Conservation (phyloP, 75 land plant genomes). For the Azolla pinnata region DNA sequence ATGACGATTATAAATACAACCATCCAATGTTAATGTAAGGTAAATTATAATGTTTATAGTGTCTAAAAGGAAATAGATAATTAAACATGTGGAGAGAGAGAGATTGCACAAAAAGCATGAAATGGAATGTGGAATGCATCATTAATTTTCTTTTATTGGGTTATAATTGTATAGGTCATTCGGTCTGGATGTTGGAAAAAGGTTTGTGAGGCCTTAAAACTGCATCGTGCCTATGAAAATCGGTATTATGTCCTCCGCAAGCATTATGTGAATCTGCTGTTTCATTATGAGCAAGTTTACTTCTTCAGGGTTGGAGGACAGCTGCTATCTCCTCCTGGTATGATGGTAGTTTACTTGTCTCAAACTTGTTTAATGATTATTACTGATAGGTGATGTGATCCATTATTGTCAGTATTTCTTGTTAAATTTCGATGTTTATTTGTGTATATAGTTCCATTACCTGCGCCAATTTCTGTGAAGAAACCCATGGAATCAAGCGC, state of each 20-base stretch:
- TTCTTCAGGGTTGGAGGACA: conserved; percentile 50
- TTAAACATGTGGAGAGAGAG: too few species aligned
- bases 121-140: too few species aligned
- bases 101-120: too few species aligned
- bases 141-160: too few species aligned
- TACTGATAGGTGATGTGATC: not conserved
- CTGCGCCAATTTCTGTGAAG: conserved; percentile 13
- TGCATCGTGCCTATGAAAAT: too few species aligned
- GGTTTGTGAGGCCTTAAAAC: conserved; percentile 17
- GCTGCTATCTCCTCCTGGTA: conserved; percentile 39
- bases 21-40: too few species aligned
- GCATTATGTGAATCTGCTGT: conserved; percentile 57
- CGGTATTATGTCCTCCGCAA: conserved; percentile 73
- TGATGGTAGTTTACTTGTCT: not conserved
- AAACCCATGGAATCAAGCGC: conserved; percentile 3
- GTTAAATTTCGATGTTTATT: not conserved
- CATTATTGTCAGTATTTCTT: not conserved
- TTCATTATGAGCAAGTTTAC: conserved; percentile 77
- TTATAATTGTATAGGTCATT: conserved; percentile 18
- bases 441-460: conserved; percentile 23
- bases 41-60: too few species aligned
- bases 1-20: too few species aligned
- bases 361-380: too few species aligned
- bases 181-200: conserved; percentile 25
- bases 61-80: too few species aligned